A percentile compares a stretch with the other conserved stretches of the same genome.
These are phyloP conservation scores for Candida xiaguanensis DNA, from an alignment of 805 yeast genomes.

Conservation along the genomic window DNA sequence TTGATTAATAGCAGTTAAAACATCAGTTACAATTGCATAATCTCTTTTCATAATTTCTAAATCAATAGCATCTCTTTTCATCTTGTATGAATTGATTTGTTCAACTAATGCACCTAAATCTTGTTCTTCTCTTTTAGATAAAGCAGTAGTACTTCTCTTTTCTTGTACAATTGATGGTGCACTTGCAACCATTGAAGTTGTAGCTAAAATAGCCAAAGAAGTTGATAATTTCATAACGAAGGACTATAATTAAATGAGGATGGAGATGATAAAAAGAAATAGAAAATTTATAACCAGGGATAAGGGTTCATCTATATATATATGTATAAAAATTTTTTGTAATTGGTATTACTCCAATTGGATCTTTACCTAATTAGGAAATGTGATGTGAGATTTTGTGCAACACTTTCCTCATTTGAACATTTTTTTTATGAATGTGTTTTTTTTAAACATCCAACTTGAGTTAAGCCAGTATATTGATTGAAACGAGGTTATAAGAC, in stretches of 20 bases:
- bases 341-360: slow-evolving; percentile 4
- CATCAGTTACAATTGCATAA: slow-evolving; percentile 36
- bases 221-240: slow-evolving; percentile 29
- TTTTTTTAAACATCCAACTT: no score
- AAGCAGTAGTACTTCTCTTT: background rate
- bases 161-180: slow-evolving; percentile 25
- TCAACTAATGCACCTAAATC: slow-evolving; percentile 19
- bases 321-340: background rate
- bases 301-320: slow-evolving; percentile 1
- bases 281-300: background rate
- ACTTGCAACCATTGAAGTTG: slow-evolving; percentile 24
- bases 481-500: background rate
- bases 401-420: background rate
- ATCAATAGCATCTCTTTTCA: slow-evolving; percentile 27
- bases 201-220: slow-evolving; percentile 26
- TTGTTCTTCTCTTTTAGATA: slow-evolving; percentile 13
- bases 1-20: slow-evolving; percentile 33
- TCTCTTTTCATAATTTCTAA: slow-evolving; percentile 32
- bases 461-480: background rate
- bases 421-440: background rate
- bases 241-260: slow-evolving; percentile 1
- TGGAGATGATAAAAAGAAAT: background rate
- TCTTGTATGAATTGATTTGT: slow-evolving; percentile 20
- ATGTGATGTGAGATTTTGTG: slow-evolving; percentile 1
- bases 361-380: slow-evolving; percentile 6